Evolutionary conservation across 75 land plant genomes (phyloP).

Genomic region (Pinus taeda): DNA sequence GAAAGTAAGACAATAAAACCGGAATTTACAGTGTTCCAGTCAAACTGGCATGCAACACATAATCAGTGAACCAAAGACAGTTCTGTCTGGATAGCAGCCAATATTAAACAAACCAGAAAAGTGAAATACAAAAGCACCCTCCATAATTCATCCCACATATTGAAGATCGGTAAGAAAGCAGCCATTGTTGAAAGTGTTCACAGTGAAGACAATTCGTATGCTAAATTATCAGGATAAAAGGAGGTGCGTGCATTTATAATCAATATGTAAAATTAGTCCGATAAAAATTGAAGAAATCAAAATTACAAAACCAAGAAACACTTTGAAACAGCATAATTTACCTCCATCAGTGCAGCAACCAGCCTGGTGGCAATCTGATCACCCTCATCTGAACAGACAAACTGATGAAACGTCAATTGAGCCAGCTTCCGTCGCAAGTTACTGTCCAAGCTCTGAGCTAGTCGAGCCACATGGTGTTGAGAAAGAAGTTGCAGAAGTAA

Average conservation of each 20-base stretch:
- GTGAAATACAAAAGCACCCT: background rate
- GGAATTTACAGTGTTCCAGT: background rate
- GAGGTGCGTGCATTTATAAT: background rate
- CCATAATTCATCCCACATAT: background rate
- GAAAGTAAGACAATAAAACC: background rate
- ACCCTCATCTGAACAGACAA: constrained; percentile 97
- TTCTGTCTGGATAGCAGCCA: background rate
- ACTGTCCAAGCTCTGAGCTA: constrained; percentile 74
- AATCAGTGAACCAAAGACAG: background rate
- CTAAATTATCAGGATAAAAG: constrained; percentile 3
- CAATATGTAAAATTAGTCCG: background rate
- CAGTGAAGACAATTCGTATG: background rate
- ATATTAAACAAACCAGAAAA: background rate
- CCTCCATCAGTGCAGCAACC: constrained; percentile 95
- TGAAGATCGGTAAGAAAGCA: background rate
- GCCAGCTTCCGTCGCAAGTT: constrained; percentile 47
- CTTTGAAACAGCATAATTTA: constrained; percentile 17
- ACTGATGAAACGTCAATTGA: constrained; percentile 90
- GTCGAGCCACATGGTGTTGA: constrained; percentile 87
- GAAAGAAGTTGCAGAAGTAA: constrained; percentile 83
- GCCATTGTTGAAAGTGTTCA: background rate
- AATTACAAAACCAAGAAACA: constrained; percentile 3
- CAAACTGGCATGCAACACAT: constrained; percentile 1
- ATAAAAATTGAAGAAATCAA: background rate
- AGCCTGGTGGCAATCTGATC: constrained; percentile 87